Evolutionary conservation across 441 rosid genomes (phyloP).

Genomic region (Adansonia grandidieri): DNA sequence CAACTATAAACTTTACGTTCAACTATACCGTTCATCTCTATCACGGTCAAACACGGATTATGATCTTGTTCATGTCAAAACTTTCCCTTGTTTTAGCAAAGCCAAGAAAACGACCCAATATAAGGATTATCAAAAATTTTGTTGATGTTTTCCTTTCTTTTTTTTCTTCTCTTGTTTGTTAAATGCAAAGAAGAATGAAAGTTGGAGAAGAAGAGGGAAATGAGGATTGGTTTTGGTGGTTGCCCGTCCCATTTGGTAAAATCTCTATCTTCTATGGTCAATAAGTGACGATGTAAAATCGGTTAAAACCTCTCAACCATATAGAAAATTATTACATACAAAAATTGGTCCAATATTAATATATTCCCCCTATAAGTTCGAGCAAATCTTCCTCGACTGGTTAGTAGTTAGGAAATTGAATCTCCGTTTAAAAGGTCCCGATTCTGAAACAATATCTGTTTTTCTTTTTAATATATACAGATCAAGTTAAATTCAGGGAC

Average conservation of each 20-base stretch:
- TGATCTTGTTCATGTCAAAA: not conserved
- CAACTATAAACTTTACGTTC: not conserved
- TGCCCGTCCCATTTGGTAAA: conserved; percentile 41
- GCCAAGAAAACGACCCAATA: no score
- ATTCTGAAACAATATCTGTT: no score
- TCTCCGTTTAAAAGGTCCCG: no score
- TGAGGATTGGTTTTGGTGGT: conserved; percentile 35
- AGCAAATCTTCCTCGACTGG: no score
- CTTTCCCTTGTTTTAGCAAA: not conserved
- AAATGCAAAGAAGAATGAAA: not conserved
- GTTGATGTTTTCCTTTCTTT: not conserved
- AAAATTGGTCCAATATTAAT: not conserved
- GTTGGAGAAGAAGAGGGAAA: conserved; percentile 6
- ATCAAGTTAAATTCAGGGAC: no score
- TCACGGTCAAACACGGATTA: not conserved
- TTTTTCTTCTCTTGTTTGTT: not conserved
- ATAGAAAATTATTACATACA: not conserved
- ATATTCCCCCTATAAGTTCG: no score
- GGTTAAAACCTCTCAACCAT: not conserved
- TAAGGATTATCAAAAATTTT: not conserved
- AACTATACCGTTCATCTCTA: not conserved
- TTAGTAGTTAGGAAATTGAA: no score
- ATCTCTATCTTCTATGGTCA: conserved; percentile 33
- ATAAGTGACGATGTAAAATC: not conserved
- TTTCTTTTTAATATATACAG: no score